Percentiles rank a stretch among this genome's conserved stretches.
These are phyloP conservation scores for Corinectria fuckeliana DNA, from an alignment of 2,329 filamentous ascomycete genomes.

Conservation along the genomic window DNA sequence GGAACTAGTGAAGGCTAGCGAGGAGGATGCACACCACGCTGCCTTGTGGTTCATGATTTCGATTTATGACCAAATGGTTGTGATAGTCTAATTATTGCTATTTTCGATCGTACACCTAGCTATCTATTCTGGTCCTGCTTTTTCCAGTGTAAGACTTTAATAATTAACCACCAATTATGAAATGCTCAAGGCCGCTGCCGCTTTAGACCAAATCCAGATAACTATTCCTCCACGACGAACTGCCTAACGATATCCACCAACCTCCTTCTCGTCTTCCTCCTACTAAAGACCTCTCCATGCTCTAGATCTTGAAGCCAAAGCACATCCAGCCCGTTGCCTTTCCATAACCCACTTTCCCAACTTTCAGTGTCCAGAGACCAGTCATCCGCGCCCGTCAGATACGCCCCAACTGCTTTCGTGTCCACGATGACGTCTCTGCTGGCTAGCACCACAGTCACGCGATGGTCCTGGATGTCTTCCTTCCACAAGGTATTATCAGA, in stretches of 20 bases:
- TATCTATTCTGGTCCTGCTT: too few species aligned
- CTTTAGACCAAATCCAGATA: too few species aligned
- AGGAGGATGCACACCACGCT: too few species aligned
- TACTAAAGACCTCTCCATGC: slow-evolving; percentile 62
- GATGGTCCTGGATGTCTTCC: slow-evolving; percentile 53
- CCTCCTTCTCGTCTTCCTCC: slow-evolving; percentile 38
- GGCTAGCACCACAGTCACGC: slow-evolving; percentile 56
- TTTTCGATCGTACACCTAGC: too few species aligned
- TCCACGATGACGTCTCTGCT: slow-evolving; percentile 62
- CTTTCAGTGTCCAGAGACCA: slow-evolving; percentile 22
- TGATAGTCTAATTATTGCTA: too few species aligned
- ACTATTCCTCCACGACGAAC: too few species aligned
- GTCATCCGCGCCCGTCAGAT: slow-evolving; percentile 49
- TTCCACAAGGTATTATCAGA: slow-evolving; percentile 66
- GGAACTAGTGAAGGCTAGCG: too few species aligned
- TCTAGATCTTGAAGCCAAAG: slow-evolving; percentile 61
- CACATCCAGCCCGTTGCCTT: slow-evolving; percentile 53
- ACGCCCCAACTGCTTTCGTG: slow-evolving; percentile 57
- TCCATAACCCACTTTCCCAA: slow-evolving; percentile 39
- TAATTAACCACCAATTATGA: too few species aligned
- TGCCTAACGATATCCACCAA: slow-evolving; percentile 40
- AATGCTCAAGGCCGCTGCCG: too few species aligned
- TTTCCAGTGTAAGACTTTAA: too few species aligned
- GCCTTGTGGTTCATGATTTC: too few species aligned
- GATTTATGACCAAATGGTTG: too few species aligned